These are phyloP conservation scores for Candida odintsovae DNA, from an alignment of 805 yeast species.

Conservation along the genomic window DNA sequence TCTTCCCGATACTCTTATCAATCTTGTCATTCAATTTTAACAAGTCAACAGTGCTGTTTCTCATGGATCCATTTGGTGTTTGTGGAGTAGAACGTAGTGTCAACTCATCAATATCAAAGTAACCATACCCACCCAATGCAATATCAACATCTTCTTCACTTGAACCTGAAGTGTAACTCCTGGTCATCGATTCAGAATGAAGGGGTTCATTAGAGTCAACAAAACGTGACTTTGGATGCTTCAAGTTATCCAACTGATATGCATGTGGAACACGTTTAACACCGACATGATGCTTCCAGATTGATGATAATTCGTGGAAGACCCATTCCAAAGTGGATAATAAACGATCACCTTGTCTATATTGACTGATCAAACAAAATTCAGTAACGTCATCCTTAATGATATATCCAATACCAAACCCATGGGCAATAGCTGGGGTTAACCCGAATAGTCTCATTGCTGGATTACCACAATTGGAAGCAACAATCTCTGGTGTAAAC, in stretches of 20 bases:
- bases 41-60: slow-evolving; percentile 11
- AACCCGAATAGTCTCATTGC: slow-evolving; percentile 82
- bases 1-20: slow-evolving; percentile 19
- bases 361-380: slow-evolving; percentile 81
- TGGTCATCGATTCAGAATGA: slow-evolving; percentile 13
- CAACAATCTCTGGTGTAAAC: slow-evolving; percentile 36
- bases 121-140: slow-evolving; percentile 71
- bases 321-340: slow-evolving; percentile 70
- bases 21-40: slow-evolving; percentile 5
- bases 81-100: slow-evolving; percentile 51
- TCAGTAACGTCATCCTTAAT: slow-evolving; percentile 76
- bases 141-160: slow-evolving; percentile 24
- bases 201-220: slow-evolving; percentile 1
- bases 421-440: slow-evolving; percentile 84
- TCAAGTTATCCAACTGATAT: slow-evolving; percentile 30
- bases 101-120: slow-evolving; percentile 66
- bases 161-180: slow-evolving; percentile 18
- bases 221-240: slow-evolving; percentile 3
- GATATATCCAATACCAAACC: slow-evolving; percentile 90
- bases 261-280: slow-evolving; percentile 22
- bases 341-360: slow-evolving; percentile 77
- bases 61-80: slow-evolving; percentile 22
- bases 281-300: slow-evolving; percentile 30
- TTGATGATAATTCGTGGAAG: slow-evolving; percentile 49
- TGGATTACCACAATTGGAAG: slow-evolving; percentile 89